These are phyloP conservation scores for Thielaviopsis euricoi DNA, from an alignment of 2,329 filamentous ascomycete genomes.

Conservation along the genomic window DNA sequence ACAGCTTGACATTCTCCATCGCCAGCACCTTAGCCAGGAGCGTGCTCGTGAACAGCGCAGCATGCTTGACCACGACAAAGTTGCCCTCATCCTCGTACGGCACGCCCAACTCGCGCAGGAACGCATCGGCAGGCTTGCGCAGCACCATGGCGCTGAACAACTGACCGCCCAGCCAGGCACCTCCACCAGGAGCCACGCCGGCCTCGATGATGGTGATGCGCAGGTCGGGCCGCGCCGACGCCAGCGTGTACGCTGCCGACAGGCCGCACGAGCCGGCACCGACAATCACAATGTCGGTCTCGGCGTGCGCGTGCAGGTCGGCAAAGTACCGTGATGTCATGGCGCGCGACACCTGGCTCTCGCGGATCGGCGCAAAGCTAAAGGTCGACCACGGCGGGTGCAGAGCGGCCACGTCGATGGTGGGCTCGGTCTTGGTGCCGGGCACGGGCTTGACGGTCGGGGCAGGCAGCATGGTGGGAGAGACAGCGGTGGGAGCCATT, in stretches of 20 bases:
- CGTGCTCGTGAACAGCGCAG: slow-evolving; percentile 80
- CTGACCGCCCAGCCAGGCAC: slow-evolving; percentile 85
- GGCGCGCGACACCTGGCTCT: slow-evolving; percentile 80
- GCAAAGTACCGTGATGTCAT: slow-evolving; percentile 90
- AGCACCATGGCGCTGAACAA: slow-evolving; percentile 93
- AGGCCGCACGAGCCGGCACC: slow-evolving; percentile 81
- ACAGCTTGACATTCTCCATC: slow-evolving; percentile 87
- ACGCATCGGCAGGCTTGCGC: slow-evolving; percentile 78
- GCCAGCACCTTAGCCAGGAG: slow-evolving; percentile 66
- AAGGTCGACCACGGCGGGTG: slow-evolving; percentile 68
- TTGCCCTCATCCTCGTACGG: slow-evolving; percentile 77
- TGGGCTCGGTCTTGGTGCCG: slow-evolving; percentile 26
- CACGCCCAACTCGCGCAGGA: slow-evolving; percentile 65
- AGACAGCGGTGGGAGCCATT: slow-evolving; percentile 64
- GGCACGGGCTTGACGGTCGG: slow-evolving; percentile 27
- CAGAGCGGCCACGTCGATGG: slow-evolving; percentile 34
- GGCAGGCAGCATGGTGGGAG: slow-evolving; percentile 30
- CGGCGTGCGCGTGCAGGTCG: slow-evolving; percentile 76
- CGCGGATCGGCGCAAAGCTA: slow-evolving; percentile 71
- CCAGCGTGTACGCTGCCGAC: slow-evolving; percentile 69
- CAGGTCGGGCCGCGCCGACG: slow-evolving; percentile 68
- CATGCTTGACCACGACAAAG: slow-evolving; percentile 88
- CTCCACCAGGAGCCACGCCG: slow-evolving; percentile 70
- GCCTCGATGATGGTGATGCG: slow-evolving; percentile 87
- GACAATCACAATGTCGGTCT: slow-evolving; percentile 86